These are phyloP conservation scores for Rubia peregrina DNA, from an alignment of 305 asterid genomes.

Conservation along the genomic window DNA sequence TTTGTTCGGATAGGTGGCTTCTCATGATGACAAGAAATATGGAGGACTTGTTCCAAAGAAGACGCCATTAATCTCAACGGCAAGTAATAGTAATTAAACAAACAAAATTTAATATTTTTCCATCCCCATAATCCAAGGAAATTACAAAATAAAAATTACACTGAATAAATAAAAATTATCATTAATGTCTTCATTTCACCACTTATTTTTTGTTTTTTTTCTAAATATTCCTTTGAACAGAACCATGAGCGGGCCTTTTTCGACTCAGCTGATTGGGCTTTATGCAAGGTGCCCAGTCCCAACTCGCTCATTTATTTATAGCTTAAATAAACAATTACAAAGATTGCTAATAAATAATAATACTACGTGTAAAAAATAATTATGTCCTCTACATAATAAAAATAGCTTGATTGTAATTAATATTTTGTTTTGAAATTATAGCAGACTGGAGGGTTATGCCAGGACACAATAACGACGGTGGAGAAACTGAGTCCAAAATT, in stretches of 20 bases:
- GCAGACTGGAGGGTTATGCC: slow-evolving; percentile 70
- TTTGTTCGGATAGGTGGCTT: slow-evolving; percentile 14
- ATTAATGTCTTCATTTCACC: no score
- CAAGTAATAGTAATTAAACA: slow-evolving; percentile 1
- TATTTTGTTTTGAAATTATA: slow-evolving; percentile 19
- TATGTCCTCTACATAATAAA: no score
- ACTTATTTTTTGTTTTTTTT: not conserved
- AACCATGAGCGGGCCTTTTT: slow-evolving; percentile 76
- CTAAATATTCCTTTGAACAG: slow-evolving; percentile 24
- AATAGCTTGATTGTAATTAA: not conserved
- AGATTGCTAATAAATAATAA: no score
- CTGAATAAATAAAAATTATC: not conserved
- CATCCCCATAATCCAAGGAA: not conserved
- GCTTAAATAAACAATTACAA: not conserved
- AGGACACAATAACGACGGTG: slow-evolving; percentile 42
- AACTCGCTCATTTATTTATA: not conserved
- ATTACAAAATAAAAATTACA: not conserved
- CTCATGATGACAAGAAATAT: slow-evolving; percentile 27
- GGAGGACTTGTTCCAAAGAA: slow-evolving; percentile 39
- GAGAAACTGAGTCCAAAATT: slow-evolving; percentile 77
- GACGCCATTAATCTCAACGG: slow-evolving; percentile 43
- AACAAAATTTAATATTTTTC: not conserved
- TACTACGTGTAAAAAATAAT: no score
- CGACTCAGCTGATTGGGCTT: slow-evolving; percentile 92
- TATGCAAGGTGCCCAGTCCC: slow-evolving; percentile 48